Evolutionary conservation across 352 stramenopile genomes (phyloP).

Genomic region (Saprolegnia diclina): DNA sequence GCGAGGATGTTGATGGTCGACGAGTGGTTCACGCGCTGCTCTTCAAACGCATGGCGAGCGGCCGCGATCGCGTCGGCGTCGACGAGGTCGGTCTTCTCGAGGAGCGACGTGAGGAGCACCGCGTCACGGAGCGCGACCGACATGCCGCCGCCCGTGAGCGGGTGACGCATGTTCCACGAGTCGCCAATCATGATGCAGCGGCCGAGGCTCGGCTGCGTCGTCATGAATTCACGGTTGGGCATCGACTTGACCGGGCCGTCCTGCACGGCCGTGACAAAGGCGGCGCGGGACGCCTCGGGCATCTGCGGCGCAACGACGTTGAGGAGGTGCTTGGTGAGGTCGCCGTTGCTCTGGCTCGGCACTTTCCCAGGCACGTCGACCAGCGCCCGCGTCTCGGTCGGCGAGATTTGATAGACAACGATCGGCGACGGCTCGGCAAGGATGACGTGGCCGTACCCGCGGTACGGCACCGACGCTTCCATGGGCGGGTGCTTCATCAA

Average conservation of each 20-base stretch:
- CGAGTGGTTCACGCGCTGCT: constrained; percentile 30
- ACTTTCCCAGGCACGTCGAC: constrained; percentile 40
- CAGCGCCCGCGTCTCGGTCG: constrained; percentile 40
- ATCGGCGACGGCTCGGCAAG: constrained; percentile 33
- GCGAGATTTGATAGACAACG: constrained; percentile 36
- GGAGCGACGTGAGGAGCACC: constrained; percentile 32
- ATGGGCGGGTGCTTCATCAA: constrained; percentile 35
- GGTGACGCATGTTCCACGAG: constrained; percentile 48
- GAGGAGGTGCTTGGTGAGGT: constrained; percentile 32
- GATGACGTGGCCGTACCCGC: constrained; percentile 39
- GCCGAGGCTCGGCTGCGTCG: constrained; percentile 28
- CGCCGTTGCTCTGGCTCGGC: constrained; percentile 29
- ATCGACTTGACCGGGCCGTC: constrained; percentile 39
- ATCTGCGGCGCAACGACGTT: constrained; percentile 33
- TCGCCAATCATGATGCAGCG: constrained; percentile 40
- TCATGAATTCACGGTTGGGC: constrained; percentile 36
- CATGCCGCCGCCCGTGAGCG: constrained; percentile 47
- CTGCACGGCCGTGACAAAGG: constrained; percentile 34
- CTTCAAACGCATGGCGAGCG: constrained; percentile 27
- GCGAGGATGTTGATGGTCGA: constrained; percentile 50
- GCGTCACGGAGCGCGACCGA: constrained; percentile 37
- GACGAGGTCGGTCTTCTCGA: constrained; percentile 29
- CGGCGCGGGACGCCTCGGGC: constrained; percentile 29
- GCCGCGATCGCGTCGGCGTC: constrained; percentile 16
- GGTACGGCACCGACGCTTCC: constrained; percentile 36